Evolutionary conservation across 192 early-diverging fungal genomes (phyloP).

Genomic region (Powellomyces hirtus): DNA sequence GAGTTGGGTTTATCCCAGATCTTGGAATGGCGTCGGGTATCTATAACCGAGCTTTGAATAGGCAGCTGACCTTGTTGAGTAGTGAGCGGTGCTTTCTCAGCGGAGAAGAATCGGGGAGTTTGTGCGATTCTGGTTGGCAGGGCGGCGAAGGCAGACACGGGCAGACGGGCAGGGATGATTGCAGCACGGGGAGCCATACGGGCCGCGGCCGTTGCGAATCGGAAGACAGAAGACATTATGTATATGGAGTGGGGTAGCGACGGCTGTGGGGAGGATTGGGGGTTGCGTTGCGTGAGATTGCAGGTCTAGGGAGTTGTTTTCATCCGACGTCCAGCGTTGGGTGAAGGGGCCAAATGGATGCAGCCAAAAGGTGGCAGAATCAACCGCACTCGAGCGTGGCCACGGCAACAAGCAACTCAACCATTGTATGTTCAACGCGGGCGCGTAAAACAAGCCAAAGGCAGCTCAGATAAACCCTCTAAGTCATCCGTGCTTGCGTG

Average conservation of each 20-base stretch:
- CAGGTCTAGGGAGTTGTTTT: no score
- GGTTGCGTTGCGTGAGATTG: no score
- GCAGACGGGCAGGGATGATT: background rate
- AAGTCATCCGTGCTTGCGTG: no score
- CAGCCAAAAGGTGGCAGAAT: no score
- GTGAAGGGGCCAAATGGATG: no score
- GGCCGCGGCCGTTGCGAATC: constrained; percentile 14
- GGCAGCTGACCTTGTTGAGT: constrained; percentile 41
- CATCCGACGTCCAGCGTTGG: no score
- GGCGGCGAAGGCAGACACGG: background rate
- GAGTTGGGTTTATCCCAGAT: background rate
- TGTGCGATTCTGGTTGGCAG: background rate
- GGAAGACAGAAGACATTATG: constrained; percentile 11
- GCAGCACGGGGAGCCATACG: constrained; percentile 4
- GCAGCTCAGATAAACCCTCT: no score
- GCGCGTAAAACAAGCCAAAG: no score
- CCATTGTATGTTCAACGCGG: no score
- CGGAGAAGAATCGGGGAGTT: constrained; percentile 68
- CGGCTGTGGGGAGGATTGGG: no score
- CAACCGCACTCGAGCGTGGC: no score
- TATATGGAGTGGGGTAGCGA: constrained; percentile 1
- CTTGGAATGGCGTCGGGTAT: background rate
- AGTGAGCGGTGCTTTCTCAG: constrained; percentile 61
- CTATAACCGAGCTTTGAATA: background rate
- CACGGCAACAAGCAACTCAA: no score